Evolutionary conservation across 2,329 filamentous ascomycete genomes (phyloP), one percentile per base, ranked within the genome.

Genomic region (Aspergillaceae sp.): DNA sequence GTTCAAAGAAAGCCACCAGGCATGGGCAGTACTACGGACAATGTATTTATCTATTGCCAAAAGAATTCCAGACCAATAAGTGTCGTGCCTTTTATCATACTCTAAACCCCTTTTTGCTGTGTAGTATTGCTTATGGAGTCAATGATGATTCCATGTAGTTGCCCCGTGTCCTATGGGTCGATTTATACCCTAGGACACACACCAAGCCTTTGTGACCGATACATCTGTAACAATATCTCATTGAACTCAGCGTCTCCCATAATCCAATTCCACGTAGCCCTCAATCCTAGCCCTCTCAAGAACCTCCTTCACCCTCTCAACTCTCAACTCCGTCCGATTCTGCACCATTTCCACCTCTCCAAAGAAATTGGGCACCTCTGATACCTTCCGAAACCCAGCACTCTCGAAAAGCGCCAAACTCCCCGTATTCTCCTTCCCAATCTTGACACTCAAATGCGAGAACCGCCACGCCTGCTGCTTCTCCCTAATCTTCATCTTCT

Each of bases 361-460:
- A 70, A 86, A 86, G 63, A 79, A 84, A 63, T 82, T 85, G 28
- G 76, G 68, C 45, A 67, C 66, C 27, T 69, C 70, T 0, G 60
- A 60, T 6, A 72, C 66, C 59, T 71, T 76, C 45, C 56, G 54
- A 60, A 86, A 86, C 0, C 77, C 77, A 7, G 81, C 51, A 30
- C 73, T 72, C 54, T 82, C 75, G 63, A 86, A 86, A 11, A 86
- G 60, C 6, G 60, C 63, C 45, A 84, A 66, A 58, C 81, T 84
- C 26, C 70, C 64, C 29, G 46, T 50, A 65, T 86, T 86, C 7
- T 61, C 65, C 48, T 75, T 61, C 2, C 75, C 73, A 57, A 86
- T 83, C 66, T 82, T 84, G 33, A 79, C 83, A 11, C 76, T 70
- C 30, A 86, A 57, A 56, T 76, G 76, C 19, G 54, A 48, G 29